Evolutionary conservation across 176 grass and related monocot species (phyloP), one percentile per base, ranked within the genome.

Genomic region (Raddia distichophylla): DNA sequence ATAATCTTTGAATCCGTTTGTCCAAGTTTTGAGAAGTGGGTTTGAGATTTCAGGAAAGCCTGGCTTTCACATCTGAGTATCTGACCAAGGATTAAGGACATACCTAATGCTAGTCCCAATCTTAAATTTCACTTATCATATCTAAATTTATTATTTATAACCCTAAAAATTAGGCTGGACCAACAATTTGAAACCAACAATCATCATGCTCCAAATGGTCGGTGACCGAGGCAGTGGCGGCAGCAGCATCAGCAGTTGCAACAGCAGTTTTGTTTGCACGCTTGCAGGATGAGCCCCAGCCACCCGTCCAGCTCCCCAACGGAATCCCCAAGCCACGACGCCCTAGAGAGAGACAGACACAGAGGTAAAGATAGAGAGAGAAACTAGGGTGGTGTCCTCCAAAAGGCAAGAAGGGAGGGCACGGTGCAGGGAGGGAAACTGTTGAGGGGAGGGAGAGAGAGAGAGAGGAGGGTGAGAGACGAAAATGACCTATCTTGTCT

Each of bases 221-320:
- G 81, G 72, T 34, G 50, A 66, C 12, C 14, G 6, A 8, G 47
- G 46, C 22, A 6, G 42, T 27, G 10, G 59, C 34, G n/a, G 34
- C 50, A 18, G 64, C 14, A 56, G 9, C 32, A 46, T 43, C 55
- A 46, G 73, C 73, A 33, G 85, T 82, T 67, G 85, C 79, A 83
- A 73, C 75, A 79, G 60, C 76, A 75, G 81, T 75, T 89, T 69
- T 76, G 81, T 75, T 89, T 40, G 37, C 37, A 40, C 1, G 75
- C 19, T 84, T 75, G 76, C 76, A 63, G 75, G 44, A 67, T 51
- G 57, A 78, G 45, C 18, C n/a, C 64, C 74, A 32, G 50, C 42
- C 18, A 16, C 10, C 33, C 60, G 40, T 19, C 75, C 9, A 57
- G 20, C 6, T 35, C 34, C 63, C 71, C 72, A 76, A 87, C 79